phyloP scores from a whole-genome alignment of 495 filamentous ascomycete species.

The Penicillium waksmanii region DNA sequence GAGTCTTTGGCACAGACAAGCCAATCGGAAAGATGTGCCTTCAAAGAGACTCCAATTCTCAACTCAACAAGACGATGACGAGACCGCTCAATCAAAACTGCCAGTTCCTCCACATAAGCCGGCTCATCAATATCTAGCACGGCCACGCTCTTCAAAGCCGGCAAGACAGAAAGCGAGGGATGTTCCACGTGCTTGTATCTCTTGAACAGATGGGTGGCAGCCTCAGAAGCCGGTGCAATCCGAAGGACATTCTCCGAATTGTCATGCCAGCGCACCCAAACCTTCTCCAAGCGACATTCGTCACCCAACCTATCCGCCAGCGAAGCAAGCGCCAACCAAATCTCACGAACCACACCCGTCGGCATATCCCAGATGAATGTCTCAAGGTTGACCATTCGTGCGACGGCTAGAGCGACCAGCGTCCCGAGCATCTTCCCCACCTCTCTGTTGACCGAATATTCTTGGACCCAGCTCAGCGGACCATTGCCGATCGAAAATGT shows the following conservation, averaged over 20 bases:
- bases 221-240: constrained; percentile 7
- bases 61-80: constrained; percentile 71
- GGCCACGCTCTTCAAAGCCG: constrained; percentile 76
- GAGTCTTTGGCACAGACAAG: constrained; percentile 35
- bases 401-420: constrained; percentile 81
- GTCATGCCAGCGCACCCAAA: constrained; percentile 93
- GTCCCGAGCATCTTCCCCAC: constrained; percentile 93
- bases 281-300: constrained; percentile 70
- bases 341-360: constrained; percentile 83
- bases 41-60: constrained; percentile 73
- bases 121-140: constrained; percentile 90
- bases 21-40: constrained; percentile 61
- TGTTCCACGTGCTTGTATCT: constrained; percentile 68
- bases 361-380: constrained; percentile 97
- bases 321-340: constrained; percentile 82
- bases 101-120: constrained; percentile 88
- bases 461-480: constrained; percentile 77
- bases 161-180: constrained; percentile 84
- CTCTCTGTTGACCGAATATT: constrained; percentile 88
- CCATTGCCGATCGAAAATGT: constrained; percentile 94
- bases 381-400: constrained; percentile 87
- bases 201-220: constrained; percentile 26
- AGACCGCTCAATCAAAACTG: constrained; percentile 76
- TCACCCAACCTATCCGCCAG: constrained; percentile 64
- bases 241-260: constrained; percentile 59